Percentiles rank a stretch among this genome's conserved stretches.
Evolutionary conservation across 2,329 filamentous ascomycete genomes (phyloP).

Genomic region (Fusarium goolgardi): DNA sequence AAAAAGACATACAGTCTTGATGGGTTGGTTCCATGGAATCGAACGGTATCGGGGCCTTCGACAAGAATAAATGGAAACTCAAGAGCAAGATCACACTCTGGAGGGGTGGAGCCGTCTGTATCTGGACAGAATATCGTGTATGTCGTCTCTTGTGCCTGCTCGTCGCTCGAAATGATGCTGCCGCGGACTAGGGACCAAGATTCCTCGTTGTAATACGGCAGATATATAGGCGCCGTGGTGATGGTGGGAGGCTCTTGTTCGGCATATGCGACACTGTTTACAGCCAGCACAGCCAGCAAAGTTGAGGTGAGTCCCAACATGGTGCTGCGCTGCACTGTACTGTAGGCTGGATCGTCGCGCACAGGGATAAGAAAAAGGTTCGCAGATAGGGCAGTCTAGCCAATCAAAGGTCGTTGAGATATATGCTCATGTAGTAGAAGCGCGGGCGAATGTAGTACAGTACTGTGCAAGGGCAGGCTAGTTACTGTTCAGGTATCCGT

Average conservation of each 20-base stretch:
- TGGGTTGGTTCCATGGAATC: constrained; percentile 57
- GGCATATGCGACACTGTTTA: constrained; percentile 41
- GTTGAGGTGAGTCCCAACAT: constrained; percentile 33
- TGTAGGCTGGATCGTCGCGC: not conserved
- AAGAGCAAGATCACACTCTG: constrained; percentile 57
- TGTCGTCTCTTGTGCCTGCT: constrained; percentile 53
- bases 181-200: constrained; percentile 60
- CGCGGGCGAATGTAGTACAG: constrained; percentile 4
- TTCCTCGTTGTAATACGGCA: constrained; percentile 57
- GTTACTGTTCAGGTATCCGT: not conserved
- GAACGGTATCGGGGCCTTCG: constrained; percentile 58
- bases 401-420: constrained; percentile 12
- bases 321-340: not conserved
- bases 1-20: constrained; percentile 55
- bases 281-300: constrained; percentile 46
- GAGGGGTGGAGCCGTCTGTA: constrained; percentile 54
- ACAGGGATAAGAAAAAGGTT: constrained; percentile 20
- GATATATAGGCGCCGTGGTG: constrained; percentile 58
- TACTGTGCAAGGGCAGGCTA: constrained; percentile 9
- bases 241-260: constrained; percentile 43
- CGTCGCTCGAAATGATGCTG: constrained; percentile 58
- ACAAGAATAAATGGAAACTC: constrained; percentile 61
- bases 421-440: not conserved
- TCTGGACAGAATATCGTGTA: constrained; percentile 63
- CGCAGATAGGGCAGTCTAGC: not conserved